Evolutionary conservation across 1,284 basidiomycete species (phyloP).

Genomic region (Gomphus sp.): DNA sequence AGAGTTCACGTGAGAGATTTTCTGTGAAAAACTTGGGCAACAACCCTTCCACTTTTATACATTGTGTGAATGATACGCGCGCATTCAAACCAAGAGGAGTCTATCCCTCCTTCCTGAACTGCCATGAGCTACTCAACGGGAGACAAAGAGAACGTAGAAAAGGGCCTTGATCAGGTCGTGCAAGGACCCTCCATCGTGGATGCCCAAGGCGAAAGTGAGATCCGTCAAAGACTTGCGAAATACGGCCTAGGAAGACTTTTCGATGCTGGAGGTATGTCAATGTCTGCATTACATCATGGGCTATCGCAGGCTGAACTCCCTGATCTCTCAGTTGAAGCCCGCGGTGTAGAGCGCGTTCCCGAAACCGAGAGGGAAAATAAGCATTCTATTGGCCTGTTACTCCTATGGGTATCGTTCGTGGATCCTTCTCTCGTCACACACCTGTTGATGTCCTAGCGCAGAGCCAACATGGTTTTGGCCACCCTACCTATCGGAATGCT

Average conservation of each 20-base stretch:
- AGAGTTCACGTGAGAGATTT: too few species aligned
- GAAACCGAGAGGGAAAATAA: constrained; percentile 37
- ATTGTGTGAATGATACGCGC: too few species aligned
- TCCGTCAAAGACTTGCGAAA: background rate
- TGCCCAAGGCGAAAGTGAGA: background rate
- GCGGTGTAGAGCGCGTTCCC: constrained; percentile 42
- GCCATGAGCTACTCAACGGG: background rate
- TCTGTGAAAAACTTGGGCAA: too few species aligned
- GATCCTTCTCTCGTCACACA: background rate
- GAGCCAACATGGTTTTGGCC: constrained; percentile 28
- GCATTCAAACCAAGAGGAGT: too few species aligned
- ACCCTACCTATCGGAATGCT: constrained; percentile 52
- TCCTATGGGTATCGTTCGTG: constrained; percentile 35
- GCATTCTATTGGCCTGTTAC: constrained; percentile 31
- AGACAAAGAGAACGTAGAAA: background rate
- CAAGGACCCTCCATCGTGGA: background rate
- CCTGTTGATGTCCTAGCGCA: background rate
- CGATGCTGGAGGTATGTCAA: background rate
- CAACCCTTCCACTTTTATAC: too few species aligned
- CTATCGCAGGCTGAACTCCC: background rate
- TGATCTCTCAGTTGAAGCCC: constrained; percentile 29
- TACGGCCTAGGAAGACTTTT: background rate
- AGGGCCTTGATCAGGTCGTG: background rate
- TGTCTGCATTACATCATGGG: background rate
- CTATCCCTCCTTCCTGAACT: too few species aligned